These are phyloP conservation scores for Phylloporus sp. DNA, from an alignment of 768 basidiomycete genomes.

Conservation along the genomic window DNA sequence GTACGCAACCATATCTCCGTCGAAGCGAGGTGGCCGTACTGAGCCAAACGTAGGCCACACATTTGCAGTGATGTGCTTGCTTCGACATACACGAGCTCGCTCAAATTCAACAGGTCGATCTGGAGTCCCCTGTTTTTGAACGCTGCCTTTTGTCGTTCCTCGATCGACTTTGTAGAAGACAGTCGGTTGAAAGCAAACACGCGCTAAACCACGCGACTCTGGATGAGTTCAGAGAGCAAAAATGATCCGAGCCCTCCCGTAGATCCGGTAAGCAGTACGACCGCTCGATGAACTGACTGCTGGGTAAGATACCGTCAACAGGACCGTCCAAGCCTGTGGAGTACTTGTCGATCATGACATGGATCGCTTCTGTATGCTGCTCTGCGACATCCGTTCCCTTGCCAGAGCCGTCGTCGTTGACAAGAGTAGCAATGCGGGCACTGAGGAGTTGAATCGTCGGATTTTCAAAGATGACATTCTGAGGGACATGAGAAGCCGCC, in stretches of 20 bases:
- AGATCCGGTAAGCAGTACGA: constrained; percentile 37
- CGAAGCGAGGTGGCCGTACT: constrained; percentile 2
- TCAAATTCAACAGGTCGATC: constrained; percentile 19
- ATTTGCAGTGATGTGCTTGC: constrained; percentile 26
- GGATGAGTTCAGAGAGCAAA: constrained; percentile 29
- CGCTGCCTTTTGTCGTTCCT: constrained; percentile 24
- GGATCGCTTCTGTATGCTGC: constrained; percentile 24
- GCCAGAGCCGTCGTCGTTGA: background rate
- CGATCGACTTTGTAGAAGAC: constrained; percentile 12
- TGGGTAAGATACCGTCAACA: constrained; percentile 7
- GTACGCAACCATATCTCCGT: background rate
- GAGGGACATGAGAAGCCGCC: constrained; percentile 22
- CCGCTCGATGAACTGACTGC: constrained; percentile 4
- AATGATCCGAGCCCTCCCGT: constrained; percentile 40
- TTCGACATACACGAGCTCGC: constrained; percentile 34
- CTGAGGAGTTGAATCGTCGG: constrained; percentile 38
- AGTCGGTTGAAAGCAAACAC: constrained; percentile 34
- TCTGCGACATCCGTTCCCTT: background rate
- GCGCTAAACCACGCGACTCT: constrained; percentile 17
- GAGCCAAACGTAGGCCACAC: constrained; percentile 28
- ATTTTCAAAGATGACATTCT: constrained; percentile 34
- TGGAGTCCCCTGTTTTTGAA: constrained; percentile 33
- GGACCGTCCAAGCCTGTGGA: constrained; percentile 15
- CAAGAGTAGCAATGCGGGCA: constrained; percentile 14
- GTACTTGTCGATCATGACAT: constrained; percentile 40